phyloP scores from a whole-genome alignment of 1,284 basidiomycete genomes.

The Leccinum subspadiceum region DNA sequence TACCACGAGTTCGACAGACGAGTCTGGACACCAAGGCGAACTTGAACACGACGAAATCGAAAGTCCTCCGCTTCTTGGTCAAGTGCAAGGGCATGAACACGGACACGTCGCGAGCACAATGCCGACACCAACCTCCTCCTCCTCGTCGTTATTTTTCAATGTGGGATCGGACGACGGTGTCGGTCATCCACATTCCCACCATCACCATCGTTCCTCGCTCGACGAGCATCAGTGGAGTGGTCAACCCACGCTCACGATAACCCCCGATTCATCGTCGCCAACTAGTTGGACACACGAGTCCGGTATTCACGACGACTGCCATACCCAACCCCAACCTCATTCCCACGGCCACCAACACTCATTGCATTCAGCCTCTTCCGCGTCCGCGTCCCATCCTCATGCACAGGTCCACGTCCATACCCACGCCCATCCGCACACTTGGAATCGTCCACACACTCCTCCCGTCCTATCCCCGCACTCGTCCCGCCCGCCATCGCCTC shows the following conservation, averaged over 20 bases:
- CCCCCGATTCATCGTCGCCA: background rate
- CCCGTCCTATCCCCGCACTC: constrained; percentile 9
- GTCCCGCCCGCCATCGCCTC: constrained; percentile 25
- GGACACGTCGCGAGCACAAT: background rate
- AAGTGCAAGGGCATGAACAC: background rate
- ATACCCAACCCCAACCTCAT: background rate
- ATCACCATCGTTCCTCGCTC: background rate
- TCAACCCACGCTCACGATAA: background rate
- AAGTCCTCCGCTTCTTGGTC: background rate
- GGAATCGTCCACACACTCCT: background rate
- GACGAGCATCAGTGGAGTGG: background rate
- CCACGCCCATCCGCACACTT: background rate
- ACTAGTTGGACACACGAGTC: background rate
- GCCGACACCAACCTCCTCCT: background rate
- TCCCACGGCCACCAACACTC: background rate
- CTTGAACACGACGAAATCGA: background rate
- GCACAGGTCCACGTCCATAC: background rate
- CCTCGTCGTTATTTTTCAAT: background rate
- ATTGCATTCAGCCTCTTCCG: background rate
- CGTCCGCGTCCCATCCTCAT: constrained; percentile 2
- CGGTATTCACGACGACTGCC: background rate
- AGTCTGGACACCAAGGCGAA: background rate
- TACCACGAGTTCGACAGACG: background rate
- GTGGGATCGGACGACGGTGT: background rate
- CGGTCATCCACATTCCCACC: background rate